These are phyloP conservation scores for Ascochyta pisi DNA, from an alignment of 2,329 filamentous ascomycete genomes.

Conservation along the genomic window DNA sequence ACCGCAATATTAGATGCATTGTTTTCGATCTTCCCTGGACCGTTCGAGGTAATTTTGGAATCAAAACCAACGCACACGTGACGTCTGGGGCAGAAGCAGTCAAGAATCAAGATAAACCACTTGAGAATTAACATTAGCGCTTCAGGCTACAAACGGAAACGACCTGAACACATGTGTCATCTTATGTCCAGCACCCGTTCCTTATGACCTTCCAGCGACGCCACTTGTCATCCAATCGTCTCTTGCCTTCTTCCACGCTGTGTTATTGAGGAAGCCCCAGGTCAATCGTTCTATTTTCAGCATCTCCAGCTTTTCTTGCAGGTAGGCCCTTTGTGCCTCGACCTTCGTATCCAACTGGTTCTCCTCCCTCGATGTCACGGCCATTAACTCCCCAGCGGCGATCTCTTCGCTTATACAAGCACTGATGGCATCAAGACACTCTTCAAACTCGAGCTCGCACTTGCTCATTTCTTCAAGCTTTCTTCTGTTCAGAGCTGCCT, in stretches of 20 bases:
- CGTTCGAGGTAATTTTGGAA: neutral
- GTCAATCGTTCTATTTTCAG: slow-evolving; percentile 22
- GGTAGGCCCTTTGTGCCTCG: neutral
- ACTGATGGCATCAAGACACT: slow-evolving; percentile 19
- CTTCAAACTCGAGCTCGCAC: slow-evolving; percentile 18
- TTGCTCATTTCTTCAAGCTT: slow-evolving; percentile 18
- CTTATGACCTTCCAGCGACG: slow-evolving; percentile 4
- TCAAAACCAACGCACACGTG: neutral
- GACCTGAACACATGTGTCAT: neutral
- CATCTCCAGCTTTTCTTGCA: slow-evolving; percentile 11
- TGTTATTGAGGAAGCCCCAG: slow-evolving; percentile 26
- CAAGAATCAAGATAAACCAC: no score
- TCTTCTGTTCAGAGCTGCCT: slow-evolving; percentile 7
- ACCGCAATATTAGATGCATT: neutral
- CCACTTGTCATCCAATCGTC: slow-evolving; percentile 27
- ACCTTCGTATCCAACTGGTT: neutral
- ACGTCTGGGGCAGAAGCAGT: neutral
- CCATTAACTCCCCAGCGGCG: slow-evolving; percentile 20
- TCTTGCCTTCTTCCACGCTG: slow-evolving; percentile 18
- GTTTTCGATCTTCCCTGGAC: neutral
- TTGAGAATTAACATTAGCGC: no score
- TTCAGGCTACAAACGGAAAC: no score
- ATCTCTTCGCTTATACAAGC: slow-evolving; percentile 30
- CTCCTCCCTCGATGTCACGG: slow-evolving; percentile 2
- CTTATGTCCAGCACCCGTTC: neutral